Evolutionary conservation across 305 asterid species (phyloP), one percentile per base, ranked within the genome.

Genomic region (Fraxinus ornus): DNA sequence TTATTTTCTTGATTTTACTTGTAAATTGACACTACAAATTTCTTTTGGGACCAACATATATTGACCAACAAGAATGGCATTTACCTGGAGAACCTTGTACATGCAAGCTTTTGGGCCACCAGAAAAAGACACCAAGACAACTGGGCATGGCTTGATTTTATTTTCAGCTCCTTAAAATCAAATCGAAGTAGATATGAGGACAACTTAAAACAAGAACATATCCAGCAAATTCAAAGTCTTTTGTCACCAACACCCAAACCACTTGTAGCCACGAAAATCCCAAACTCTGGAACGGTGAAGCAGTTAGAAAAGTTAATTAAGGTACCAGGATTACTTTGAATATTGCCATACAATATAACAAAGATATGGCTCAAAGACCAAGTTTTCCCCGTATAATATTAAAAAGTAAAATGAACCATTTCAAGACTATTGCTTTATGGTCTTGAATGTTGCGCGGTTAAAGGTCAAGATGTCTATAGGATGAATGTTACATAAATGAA

Each of bases 41-140:
- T n/a, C n/a, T n/a, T n/a, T n/a, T n/a, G n/a, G n/a, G n/a, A n/a
- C n/a, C n/a, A n/a, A n/a, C n/a, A n/a, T n/a, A n/a, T n/a, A n/a
- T 77, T 26, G 28, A 68, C n/a, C 26, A 19, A 64, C 26, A 84
- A 83, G 49, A 75, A 75, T 30, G 55, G 55, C 44, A 80, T 76
- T 88, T 88, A 94, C 99, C 97, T 93, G 97, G 83, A 94, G 90
- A 87, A 92, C 92, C 88, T 95, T 95, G 84, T 93, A 95, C 98
- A 91, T 91, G 87, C 98, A 93, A 79, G 98, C 94, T 89, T 92
- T 95, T 19, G 97, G 96, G 81, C 98, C 98, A 37, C 97, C 97
- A 13, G 99, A 95, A 86, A 95, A 95, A 12, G 99, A 94, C 68
- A 95, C 97, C 80, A 95, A 90, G 81, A 95, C 93, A 71, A 95